Evolutionary conservation across 2,329 filamentous ascomycete genomes (phyloP), one percentile per base, ranked within the genome.

Genomic region (Cordyceps javanica): DNA sequence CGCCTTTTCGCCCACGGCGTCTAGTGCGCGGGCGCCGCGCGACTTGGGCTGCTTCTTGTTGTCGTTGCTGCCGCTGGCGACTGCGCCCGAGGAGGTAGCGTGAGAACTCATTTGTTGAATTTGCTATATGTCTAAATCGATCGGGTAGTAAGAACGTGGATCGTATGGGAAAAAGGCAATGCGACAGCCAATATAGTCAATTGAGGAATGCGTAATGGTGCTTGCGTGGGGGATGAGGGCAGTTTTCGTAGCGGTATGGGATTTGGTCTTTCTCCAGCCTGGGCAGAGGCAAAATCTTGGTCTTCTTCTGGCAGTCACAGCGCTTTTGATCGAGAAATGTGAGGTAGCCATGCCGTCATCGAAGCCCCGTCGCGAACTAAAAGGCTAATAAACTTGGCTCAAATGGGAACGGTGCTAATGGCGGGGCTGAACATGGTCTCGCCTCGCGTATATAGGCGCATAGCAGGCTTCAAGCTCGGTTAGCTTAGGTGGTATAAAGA

Each of bases 271-370:
- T 11, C 16, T 30, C 19, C 30, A 34, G 19, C 23, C 25, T 23
- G 13, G 4, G 11, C 14, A 30, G 42, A 45, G 53, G 14, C 25
- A 14, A 39, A 39, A 39, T 11, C 6, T n/a, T 55, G 28, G 23
- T 25, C 34, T 34, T 13, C n/a, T n/a, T 34, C 13, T 25, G 42
- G 34, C 34, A 34, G 34, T 44, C 21, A 45, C 30, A 51, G 45
- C n/a, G n/a, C 38, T 38, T 50, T 51, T 23, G 36, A 26, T 26
- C 16, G 13, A 32, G 32, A 25, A 16, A 3, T 16, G 45, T 39
- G n/a, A 39, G 10, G 55, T 57, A 32, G 46, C 28, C 21, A 57
- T 57, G 55, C 46, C 55, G 55, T 57, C 55, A 57, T 57, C 55
- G 55, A 57, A 36, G 55, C 26, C 42, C 41, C 11, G 21, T 32